Base-by-base conservation (phyloP, 2,329 filamentous ascomycete species). In the Diplocarpon rosae region DNA sequence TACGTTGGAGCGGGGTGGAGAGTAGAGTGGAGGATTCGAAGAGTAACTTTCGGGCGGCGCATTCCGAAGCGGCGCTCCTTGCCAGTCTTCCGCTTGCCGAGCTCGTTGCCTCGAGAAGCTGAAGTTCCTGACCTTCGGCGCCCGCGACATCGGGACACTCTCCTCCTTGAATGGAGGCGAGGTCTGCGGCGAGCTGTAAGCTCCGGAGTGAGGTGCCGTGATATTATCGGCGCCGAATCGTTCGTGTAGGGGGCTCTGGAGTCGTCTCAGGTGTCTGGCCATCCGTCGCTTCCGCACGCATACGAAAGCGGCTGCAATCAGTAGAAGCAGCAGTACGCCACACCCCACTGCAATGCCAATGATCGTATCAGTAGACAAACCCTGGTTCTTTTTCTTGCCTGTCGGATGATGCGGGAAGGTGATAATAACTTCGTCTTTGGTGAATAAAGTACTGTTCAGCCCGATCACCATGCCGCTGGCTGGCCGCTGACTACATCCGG, bases 181-280 rank as follows among this genome's bases (percentile, higher is more conserved):
- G 34, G 17, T 44, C 29, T 47, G 37, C 6, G 45, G 45, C 3
- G 40, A 47, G 10, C 32, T 43, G 28, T n/a, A 48, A 5, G 46
- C 46, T 13, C 46, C 42, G 31, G 31, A 12, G 14, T 43, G 51
- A 15, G 57, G 56, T 9, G 54, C 46, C 3, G 56, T 52, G 13
- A 59, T 60, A 14, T 55, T 54, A 13, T 33, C 29, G 14, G 56
- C 52, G 6, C 58, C 58, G 36, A 53, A 58, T n/a, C 56, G 51
- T n/a, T 46, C 16, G 42, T 60, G 49, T 14, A 58, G 47, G 12
- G 48, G 47, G 14, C 50, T 54, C n/a, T 45, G 30, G 9, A 58
- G 48, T 11, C 15, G 20, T 28, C 49, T 48, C 24, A 48, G 6
- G 7, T 20, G 29, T 5, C 41, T 48, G 10, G 31, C 30, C n/a